A percentile compares a stretch with the other conserved stretches of the same genome.
phyloP scores from a whole-genome alignment of 2,329 filamentous ascomycete species.

The Colletotrichum sidae region DNA sequence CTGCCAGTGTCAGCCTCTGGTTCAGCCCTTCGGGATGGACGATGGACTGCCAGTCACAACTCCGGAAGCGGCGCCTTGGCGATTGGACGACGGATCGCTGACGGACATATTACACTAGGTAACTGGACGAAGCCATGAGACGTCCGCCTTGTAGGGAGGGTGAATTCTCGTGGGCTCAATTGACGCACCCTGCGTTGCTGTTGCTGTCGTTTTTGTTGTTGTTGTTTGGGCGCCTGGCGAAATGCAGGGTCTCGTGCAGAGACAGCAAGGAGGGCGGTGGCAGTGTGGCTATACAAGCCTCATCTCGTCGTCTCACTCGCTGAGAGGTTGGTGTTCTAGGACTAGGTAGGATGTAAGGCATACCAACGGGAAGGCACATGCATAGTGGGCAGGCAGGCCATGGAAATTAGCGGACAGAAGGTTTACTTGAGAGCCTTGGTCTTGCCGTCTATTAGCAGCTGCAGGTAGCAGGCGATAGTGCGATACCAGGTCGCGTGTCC shows the following conservation, averaged over 20 bases:
- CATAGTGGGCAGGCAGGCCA: neutral
- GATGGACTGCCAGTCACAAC: conserved; percentile 5
- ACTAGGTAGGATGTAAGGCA: neutral
- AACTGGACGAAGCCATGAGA: conserved; percentile 14
- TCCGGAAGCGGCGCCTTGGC: neutral
- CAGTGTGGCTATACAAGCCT: conserved; percentile 20
- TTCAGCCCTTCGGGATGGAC: conserved; percentile 8
- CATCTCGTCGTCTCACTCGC: neutral
- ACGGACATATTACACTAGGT: conserved; percentile 20
- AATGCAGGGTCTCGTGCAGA: neutral
- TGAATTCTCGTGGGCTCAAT: conserved; percentile 16
- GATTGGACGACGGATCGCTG: conserved; percentile 19
- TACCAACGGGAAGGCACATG: neutral
- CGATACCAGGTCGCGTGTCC: conserved; percentile 25
- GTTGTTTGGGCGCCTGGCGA: too few species aligned
- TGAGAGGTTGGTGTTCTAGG: neutral
- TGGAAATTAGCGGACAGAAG: too few species aligned
- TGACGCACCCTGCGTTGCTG: conserved; percentile 6
- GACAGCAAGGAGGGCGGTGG: neutral
- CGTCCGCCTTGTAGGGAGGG: conserved; percentile 6
- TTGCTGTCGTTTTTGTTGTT: neutral
- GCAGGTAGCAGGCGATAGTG: conserved; percentile 25
- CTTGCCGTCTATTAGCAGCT: conserved; percentile 7
- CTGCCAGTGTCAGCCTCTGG: conserved; percentile 9
- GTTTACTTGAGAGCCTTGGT: neutral